Base-by-base conservation (phyloP, 75 land plant genomes). In the Adiantum capillusveneris region DNA sequence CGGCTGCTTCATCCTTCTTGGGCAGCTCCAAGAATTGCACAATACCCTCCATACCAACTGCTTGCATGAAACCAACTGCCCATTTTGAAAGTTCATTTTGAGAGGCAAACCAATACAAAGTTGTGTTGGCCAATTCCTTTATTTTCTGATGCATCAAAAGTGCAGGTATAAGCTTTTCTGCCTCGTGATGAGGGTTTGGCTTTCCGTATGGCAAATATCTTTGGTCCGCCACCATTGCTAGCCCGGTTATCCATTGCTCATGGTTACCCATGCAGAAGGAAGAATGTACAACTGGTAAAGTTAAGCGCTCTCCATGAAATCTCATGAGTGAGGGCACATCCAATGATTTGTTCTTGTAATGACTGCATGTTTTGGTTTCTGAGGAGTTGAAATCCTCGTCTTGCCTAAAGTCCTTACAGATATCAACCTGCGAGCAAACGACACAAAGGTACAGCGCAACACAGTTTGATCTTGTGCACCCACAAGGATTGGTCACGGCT, bases 141-240 rank as follows among this genome's bases (percentile, higher is more conserved):
- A 44, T 39, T 25, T 53, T 34, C 28, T 67, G 30, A 24, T 29
- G 27, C 60, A 77, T 56, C 25, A 75, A 49, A 34, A 64, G 17
- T 30, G 77, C 76, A 20, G 79, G 79, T 20, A 77, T 77, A 31
- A 77, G 59, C 57, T 77, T 77, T 67, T 77, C 79, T n/a, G 79
- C 79, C 55, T 77, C 79, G 44, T 77, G 79, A 53, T 77, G 79
- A 29, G 79, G 79, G 63, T 77, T 77, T n/a, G 79, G 79, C 30
- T 67, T 77, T 7, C 56, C 50, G 51, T 63, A 62, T 1, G 79
- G 79, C 13, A 77, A 70, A 49, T 58, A 77, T 21, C 79, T 64
- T 53, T 77, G 76, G 28, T 77, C 79, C 28, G 71, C 70, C 26
- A 77, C 71, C 11, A 73, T 31, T 12, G 71, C 46, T 17, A 72